Evolutionary conservation across 345 rosid species (phyloP).

Genomic region (Eucalyptus sp.): DNA sequence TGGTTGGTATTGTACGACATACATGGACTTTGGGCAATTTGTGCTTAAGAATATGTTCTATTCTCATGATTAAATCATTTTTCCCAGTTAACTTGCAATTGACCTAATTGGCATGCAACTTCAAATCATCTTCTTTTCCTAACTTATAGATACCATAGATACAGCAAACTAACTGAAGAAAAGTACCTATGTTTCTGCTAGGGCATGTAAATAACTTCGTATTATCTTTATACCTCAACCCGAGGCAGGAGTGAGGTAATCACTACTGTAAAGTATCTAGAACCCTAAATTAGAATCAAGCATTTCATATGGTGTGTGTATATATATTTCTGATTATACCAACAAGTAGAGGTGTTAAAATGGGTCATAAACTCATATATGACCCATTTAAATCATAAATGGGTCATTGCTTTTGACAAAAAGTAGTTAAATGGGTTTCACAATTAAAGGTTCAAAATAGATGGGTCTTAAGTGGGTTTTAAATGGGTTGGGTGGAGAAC

Average conservation of each 20-base stretch:
- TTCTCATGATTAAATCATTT: neutral
- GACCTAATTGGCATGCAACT: neutral
- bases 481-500: no score
- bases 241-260: neutral
- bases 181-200: neutral
- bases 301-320: accelerated
- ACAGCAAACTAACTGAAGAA: neutral
- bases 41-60: neutral
- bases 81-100: neutral
- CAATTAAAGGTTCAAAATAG: no score
- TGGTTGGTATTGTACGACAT: neutral
- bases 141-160: neutral
- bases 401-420: no score
- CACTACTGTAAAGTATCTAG: neutral
- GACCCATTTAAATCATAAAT: no score
- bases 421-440: no score
- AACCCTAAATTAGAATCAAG: neutral
- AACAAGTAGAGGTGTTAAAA: no score
- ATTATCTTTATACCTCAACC: neutral
- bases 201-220: neutral
- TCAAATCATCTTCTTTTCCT: neutral
- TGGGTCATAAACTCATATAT: no score
- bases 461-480: no score
- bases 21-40: neutral
- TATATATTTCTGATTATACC: neutral